A percentile compares a stretch with the other conserved stretches of the same genome.
Conservation (phyloP, 192 early-diverging fungal genomes). For the Globomyces pollinis-pini region DNA sequence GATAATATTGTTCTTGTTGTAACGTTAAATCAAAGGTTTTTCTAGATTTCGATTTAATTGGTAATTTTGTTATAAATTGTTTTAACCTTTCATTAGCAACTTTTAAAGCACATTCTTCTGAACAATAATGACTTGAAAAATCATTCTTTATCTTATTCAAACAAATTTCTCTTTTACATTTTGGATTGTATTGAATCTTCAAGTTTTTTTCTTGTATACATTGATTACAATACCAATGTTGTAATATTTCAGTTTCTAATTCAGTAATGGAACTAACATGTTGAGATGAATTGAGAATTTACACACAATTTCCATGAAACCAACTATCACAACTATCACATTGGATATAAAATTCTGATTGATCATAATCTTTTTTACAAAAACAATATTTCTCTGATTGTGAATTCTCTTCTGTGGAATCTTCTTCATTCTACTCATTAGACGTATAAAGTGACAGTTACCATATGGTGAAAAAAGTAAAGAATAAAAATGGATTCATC, state of each 20-base stretch:
- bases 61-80: not conserved
- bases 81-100: not conserved
- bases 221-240: constrained; percentile 23
- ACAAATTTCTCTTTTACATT: constrained; percentile 13
- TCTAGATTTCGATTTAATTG: not conserved
- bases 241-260: too few relatives aligned
- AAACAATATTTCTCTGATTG: not conserved
- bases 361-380: not conserved
- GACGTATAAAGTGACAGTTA: too few relatives aligned
- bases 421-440: too few relatives aligned
- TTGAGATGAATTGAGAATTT: constrained; percentile 14
- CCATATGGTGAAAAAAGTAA: not conserved
- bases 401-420: too few relatives aligned
- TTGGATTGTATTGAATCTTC: constrained; percentile 13
- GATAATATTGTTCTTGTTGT: not conserved
- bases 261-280: too few relatives aligned
- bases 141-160: not conserved
- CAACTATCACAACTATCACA: constrained; percentile 35
- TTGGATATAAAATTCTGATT: constrained; percentile 20
- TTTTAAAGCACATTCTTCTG: constrained; percentile 1
- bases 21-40: too few relatives aligned
- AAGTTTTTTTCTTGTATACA: constrained; percentile 10
- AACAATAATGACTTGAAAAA: constrained; percentile 10
- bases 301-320: constrained; percentile 33
- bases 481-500: too few relatives aligned